Evolutionary conservation across 192 early-diverging fungal species (phyloP).

Genomic region (Backusella tarrabulga): DNA sequence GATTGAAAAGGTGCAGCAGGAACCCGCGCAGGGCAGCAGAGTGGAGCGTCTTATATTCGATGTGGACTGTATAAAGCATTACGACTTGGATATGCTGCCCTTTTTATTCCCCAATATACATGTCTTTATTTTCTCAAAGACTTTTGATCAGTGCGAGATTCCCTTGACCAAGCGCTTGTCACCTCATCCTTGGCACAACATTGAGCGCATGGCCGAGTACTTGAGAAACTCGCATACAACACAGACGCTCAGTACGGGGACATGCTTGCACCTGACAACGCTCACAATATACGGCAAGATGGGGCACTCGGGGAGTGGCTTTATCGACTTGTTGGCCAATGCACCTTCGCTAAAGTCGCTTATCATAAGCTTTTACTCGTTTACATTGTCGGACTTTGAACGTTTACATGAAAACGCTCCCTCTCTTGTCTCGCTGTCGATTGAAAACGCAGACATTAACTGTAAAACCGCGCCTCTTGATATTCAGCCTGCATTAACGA

Average conservation of each 20-base stretch:
- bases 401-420: not conserved
- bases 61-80: not conserved
- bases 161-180: not conserved
- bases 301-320: not conserved
- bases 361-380: not conserved
- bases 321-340: not conserved
- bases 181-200: not conserved
- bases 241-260: not conserved
- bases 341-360: not conserved
- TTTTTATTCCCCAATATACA: not conserved
- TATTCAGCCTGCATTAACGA: not conserved
- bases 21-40: not conserved
- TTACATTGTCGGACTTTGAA: not conserved
- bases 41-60: not conserved
- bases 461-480: not conserved
- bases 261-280: not conserved
- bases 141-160: conserved; percentile 1
- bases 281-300: not conserved
- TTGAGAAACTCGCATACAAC: not conserved
- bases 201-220: not conserved
- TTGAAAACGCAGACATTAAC: not conserved
- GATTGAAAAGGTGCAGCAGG: not conserved
- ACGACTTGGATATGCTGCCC: not conserved
- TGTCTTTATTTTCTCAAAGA: not conserved
- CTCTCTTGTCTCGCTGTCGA: not conserved